Evolutionary conservation across 495 filamentous ascomycete genomes (phyloP), one percentile per base, ranked within the genome.

Genomic region (Penicillium flavigenum): DNA sequence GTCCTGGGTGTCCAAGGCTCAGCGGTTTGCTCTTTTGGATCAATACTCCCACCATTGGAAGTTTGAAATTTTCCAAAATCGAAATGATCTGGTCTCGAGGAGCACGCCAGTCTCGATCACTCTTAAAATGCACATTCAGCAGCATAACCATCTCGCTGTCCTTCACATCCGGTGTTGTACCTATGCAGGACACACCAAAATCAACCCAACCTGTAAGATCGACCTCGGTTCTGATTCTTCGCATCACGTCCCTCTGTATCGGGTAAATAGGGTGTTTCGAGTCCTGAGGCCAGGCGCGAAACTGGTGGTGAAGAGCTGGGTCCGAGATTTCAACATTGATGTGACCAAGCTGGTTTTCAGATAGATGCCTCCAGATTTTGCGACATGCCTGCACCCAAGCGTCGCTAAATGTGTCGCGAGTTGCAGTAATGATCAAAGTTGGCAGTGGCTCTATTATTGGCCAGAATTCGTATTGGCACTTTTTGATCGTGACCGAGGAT

Each of bases 221-320:
- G 3, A 27, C 1, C 2, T 22, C 22, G 1, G 0, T 5, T 29
- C 24, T 8, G 9, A 47, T n/a, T 47, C 3, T 27, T 22, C 0
- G 0, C 5, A 14, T 17, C 14, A 47, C 14, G 1, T n/a, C 6
- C 3, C 0, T 0, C 5, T n/a, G n/a, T 0, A 29, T 4, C 2
- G 14, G 8, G 9, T 9, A n/a, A 29, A n/a, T 1, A 0, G 24
- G 44, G 10, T 47, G 10, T 1, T 9, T 0, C 5, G 4, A 10
- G 2, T 14, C 24, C 24, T 29, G 3, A 17, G 14, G 14, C 44
- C 24, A 47, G 0, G 11, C 0, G 2, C 5, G 24, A 17, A 17
- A 47, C n/a, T 5, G 44, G 6, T 4, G 6, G 20, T 45, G 11
- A 14, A 26, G 12, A 29, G 4, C 1, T 29, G 44, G 44, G 7